Percentiles rank a stretch among this genome's conserved stretches.
phyloP scores from a whole-genome alignment of 140 eudicot genomes.

The Eryngium alpinum region DNA sequence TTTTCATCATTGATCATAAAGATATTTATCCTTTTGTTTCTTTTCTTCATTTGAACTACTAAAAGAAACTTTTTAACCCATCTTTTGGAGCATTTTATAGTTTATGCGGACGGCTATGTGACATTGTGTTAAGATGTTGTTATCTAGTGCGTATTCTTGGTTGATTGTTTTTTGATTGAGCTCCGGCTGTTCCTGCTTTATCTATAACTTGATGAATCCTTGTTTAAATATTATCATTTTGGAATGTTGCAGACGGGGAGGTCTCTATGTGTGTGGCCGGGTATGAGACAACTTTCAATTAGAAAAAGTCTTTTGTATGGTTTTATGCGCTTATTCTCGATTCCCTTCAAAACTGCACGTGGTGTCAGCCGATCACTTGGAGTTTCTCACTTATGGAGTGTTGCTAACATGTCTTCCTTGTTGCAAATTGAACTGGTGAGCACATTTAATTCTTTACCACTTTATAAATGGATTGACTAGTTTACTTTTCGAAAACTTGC shows the following conservation, averaged over 20 bases:
- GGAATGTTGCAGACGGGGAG: slow-evolving; percentile 44
- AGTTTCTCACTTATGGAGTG: slow-evolving; percentile 67
- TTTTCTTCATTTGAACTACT: too few relatives aligned
- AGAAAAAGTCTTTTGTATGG: slow-evolving; percentile 71
- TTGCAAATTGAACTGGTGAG: slow-evolving; percentile 85
- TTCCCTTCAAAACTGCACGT: slow-evolving; percentile 71
- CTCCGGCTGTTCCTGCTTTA: slow-evolving; percentile 1
- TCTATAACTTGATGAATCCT: slow-evolving; percentile 9
- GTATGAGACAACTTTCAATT: slow-evolving; percentile 69
- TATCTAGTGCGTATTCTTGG: background rate
- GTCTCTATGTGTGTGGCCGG: slow-evolving; percentile 74
- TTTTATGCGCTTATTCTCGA: slow-evolving; percentile 58
- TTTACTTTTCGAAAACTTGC: background rate
- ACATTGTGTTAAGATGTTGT: background rate
- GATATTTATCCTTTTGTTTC: too few relatives aligned
- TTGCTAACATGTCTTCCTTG: slow-evolving; percentile 51
- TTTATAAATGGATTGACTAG: background rate
- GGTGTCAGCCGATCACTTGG: slow-evolving; percentile 71
- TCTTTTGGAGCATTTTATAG: background rate
- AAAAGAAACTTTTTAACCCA: background rate
- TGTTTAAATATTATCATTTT: background rate
- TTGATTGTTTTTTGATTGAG: background rate
- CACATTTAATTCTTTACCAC: background rate
- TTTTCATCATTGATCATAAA: too few relatives aligned
- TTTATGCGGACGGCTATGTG: background rate